Conservation (phyloP, 2,329 filamentous ascomycete genomes). For the Trichophyton benhamiae region DNA sequence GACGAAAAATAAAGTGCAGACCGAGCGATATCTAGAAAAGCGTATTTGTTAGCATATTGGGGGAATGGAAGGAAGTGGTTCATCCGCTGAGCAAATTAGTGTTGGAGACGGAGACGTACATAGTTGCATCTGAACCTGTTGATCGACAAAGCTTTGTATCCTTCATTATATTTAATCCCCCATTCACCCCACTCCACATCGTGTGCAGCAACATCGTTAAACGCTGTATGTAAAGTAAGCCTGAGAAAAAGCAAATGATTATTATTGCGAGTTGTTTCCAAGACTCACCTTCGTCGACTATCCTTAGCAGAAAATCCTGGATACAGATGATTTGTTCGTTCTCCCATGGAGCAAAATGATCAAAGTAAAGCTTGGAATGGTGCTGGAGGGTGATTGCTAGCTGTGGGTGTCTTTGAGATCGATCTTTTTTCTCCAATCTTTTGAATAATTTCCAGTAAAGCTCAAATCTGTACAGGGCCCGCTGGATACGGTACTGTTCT, state of each 20-base stretch:
- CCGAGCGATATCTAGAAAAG: neutral
- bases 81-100: neutral
- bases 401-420: neutral
- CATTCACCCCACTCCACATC: conserved; percentile 1
- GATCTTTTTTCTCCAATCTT: neutral
- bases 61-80: too few relatives aligned
- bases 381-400: neutral
- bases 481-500: conserved; percentile 9
- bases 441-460: conserved; percentile 11
- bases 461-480: conserved; percentile 12
- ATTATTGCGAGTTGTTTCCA: too few relatives aligned
- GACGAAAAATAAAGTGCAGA: neutral
- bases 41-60: neutral
- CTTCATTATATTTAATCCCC: neutral
- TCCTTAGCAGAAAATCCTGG: conserved; percentile 9
- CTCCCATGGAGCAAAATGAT: conserved; percentile 11
- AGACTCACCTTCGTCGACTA: conserved; percentile 5
- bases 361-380: conserved; percentile 4
- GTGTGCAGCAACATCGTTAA: conserved; percentile 1
- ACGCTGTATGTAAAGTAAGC: neutral
- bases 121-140: neutral
- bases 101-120: neutral
- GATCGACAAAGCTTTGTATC: neutral
- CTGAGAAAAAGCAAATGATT: neutral
- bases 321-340: conserved; percentile 12